phyloP scores from a whole-genome alignment of 225 moss, liverwort and hornwort genomes.

The Antitrichia curtipendula region DNA sequence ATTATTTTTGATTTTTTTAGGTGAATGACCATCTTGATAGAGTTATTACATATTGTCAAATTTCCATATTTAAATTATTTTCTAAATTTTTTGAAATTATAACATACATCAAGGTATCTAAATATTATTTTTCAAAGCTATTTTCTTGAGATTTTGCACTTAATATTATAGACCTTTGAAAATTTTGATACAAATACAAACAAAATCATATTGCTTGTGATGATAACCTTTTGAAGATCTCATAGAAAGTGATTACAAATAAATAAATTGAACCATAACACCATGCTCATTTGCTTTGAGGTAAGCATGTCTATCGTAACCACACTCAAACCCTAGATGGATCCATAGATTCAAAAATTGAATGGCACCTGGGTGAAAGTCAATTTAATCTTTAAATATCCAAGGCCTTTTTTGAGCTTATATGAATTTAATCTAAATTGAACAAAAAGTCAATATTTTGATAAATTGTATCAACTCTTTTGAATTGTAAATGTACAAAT shows the following conservation, averaged over 20 bases:
- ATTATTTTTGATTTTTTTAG: not conserved
- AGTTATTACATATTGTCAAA: rapidly evolving
- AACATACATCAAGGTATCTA: rapidly evolving
- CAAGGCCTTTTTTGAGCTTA: too few species aligned
- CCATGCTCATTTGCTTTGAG: not conserved
- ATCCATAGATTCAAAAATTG: not conserved
- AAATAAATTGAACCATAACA: not conserved
- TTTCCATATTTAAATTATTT: not conserved
- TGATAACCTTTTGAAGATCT: not conserved
- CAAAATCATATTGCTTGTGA: not conserved
- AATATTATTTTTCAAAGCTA: rapidly evolving
- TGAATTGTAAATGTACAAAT: too few species aligned
- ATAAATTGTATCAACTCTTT: too few species aligned
- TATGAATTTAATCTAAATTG: too few species aligned
- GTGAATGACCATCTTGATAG: too few species aligned
- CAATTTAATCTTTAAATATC: too few species aligned
- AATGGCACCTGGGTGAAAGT: not conserved
- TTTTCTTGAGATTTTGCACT: not conserved
- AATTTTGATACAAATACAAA: not conserved
- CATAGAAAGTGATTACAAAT: not conserved
- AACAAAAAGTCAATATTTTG: too few species aligned
- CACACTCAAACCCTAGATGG: too few species aligned
- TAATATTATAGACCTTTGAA: not conserved
- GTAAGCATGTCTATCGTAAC: not conserved
- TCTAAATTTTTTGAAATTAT: not conserved